phyloP scores from a whole-genome alignment of 768 basidiomycete species.

The Holtermannia corniformis region DNA sequence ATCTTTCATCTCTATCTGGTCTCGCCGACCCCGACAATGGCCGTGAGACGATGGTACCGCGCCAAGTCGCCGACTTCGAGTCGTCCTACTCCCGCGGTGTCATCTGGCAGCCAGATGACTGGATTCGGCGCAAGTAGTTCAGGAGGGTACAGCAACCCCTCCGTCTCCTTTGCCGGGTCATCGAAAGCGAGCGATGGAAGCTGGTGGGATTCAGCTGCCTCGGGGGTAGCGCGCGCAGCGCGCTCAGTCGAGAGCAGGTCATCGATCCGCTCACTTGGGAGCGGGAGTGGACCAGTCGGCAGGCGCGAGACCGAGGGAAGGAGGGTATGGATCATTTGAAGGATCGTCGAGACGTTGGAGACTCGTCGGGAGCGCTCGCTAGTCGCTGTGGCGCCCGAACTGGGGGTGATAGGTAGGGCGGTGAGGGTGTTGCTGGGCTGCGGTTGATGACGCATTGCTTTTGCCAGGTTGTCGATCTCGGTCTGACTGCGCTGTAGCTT shows the following conservation, averaged over 20 bases:
- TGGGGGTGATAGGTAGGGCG: not conserved
- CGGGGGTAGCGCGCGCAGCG: constrained; percentile 10
- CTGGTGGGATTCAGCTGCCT: constrained; percentile 16
- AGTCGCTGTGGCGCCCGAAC: constrained; percentile 6
- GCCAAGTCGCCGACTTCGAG: constrained; percentile 68
- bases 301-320: constrained; percentile 57
- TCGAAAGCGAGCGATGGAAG: constrained; percentile 60
- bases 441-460: constrained; percentile 45
- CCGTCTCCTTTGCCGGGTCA: constrained; percentile 68
- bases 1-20: not conserved
- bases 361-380: constrained; percentile 48
- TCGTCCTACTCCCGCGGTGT: constrained; percentile 58
- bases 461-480: constrained; percentile 4
- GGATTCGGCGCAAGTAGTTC: constrained; percentile 68
- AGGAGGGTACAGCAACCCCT: constrained; percentile 68
- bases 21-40: constrained; percentile 46
- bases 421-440: constrained; percentile 46
- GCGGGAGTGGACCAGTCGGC: constrained; percentile 8
- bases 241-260: constrained; percentile 69
- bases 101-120: constrained; percentile 77
- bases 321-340: constrained; percentile 68
- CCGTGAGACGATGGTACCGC: constrained; percentile 61
- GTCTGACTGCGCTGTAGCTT: not conserved
- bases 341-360: constrained; percentile 62
- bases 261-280: constrained; percentile 69